Evolutionary conservation across 768 basidiomycete species (phyloP).

Genomic region (Lanmaoa rubissima): DNA sequence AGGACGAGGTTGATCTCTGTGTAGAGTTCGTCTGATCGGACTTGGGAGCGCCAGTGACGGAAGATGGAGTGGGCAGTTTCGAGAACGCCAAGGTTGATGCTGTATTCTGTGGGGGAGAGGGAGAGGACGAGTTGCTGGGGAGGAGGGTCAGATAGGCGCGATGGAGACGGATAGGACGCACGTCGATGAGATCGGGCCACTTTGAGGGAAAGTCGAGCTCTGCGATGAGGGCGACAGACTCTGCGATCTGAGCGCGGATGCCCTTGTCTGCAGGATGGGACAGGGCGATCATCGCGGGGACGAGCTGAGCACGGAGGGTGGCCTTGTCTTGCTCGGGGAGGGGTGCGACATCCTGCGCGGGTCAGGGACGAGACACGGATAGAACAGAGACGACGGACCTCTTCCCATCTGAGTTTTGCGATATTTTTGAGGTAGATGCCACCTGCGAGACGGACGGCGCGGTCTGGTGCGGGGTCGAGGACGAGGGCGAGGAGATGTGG

Average conservation of each 20-base stretch:
- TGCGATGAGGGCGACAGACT: slow-evolving; percentile 90
- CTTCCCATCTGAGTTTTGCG: slow-evolving; percentile 84
- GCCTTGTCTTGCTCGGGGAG: slow-evolving; percentile 70
- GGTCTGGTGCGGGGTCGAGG: slow-evolving; percentile 61
- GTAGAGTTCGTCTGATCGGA: slow-evolving; percentile 84
- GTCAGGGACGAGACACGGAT: neutral
- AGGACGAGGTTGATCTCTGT: slow-evolving; percentile 91
- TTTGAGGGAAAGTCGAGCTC: slow-evolving; percentile 85
- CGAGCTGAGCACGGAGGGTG: slow-evolving; percentile 69
- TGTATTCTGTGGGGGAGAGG: slow-evolving; percentile 77
- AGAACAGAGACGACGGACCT: slow-evolving; percentile 47
- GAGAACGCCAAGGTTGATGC: slow-evolving; percentile 84
- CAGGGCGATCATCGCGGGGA: slow-evolving; percentile 89
- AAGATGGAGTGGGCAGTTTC: slow-evolving; percentile 97
- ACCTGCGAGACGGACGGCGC: slow-evolving; percentile 75
- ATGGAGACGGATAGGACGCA: slow-evolving; percentile 41
- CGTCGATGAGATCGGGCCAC: slow-evolving; percentile 90
- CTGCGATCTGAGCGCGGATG: slow-evolving; percentile 84
- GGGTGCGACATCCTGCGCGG: slow-evolving; percentile 64
- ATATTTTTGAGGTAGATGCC: slow-evolving; percentile 93
- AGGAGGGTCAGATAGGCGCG: slow-evolving; percentile 12
- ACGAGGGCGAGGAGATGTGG: slow-evolving; percentile 75
- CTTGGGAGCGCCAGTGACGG: slow-evolving; percentile 86
- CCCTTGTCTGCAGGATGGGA: slow-evolving; percentile 70
- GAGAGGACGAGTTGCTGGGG: slow-evolving; percentile 83